Base-by-base conservation (phyloP, 306 rosid genomes). In the Ochetophila trinervis region DNA sequence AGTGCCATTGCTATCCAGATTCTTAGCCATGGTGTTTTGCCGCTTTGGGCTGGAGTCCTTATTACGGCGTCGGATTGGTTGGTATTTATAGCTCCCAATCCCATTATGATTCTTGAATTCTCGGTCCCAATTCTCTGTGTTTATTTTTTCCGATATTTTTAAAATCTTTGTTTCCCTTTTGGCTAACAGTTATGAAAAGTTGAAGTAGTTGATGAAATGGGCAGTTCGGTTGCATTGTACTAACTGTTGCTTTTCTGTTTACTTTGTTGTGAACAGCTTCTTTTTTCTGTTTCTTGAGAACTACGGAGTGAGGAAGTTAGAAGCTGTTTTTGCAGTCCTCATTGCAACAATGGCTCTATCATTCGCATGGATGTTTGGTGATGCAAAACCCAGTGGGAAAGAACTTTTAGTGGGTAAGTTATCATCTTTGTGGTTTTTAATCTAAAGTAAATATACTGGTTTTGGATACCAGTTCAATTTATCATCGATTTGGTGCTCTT, bases 251-350 rank as follows among this genome's bases (percentile, higher is more conserved):
- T 67, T 2, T 76, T 80, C 40, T 74, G 56, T 71, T 66, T 44
- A 73, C 18, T 53, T 40, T 55, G 52, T 63, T 23, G 21, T 42
- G 60, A 72, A 66, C 96, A 89, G 96, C 68, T 85, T 89, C 79
- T 5, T 89, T 47, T 85, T 89, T 79, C 80, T 89, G 49, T 82
- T 89, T 79, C 89, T 89, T 59, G 95, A 89, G 87, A 89, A 87
- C 80, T 89, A 89, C 65, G 96, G 96, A 77, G 94, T 89, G 75
- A 85, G 96, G 85, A 87, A 89, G 89, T 82, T 89, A 69, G 96
- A 89, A 83, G 96, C 89, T 71, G 91, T 76, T 74, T 89, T 89
- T 82, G 96, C 89, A 19, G 79, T 87, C 74, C 91, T 89, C 47
- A 89, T 89, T 4, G 86, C 81, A 54, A 80, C 86, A 60, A 87